phyloP scores from a whole-genome alignment of 2,329 filamentous ascomycete genomes.

The Drechslera avenae region DNA sequence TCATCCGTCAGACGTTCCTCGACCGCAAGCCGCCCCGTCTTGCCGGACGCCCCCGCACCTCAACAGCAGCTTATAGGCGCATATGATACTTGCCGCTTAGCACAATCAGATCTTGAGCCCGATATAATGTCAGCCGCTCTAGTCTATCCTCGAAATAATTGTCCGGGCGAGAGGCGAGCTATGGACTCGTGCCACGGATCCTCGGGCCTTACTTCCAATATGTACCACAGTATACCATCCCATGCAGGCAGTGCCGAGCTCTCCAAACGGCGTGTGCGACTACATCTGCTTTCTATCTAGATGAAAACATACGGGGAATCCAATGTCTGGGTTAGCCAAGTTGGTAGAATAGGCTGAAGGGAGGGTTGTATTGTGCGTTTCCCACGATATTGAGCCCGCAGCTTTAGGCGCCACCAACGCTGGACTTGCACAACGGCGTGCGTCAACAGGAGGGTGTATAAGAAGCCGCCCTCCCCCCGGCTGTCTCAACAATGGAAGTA shows the following conservation, averaged over 20 bases:
- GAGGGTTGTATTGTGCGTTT: neutral
- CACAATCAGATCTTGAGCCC: neutral
- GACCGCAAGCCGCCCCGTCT: slow-evolving; percentile 15
- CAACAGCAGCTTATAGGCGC: neutral
- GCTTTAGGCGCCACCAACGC: slow-evolving; percentile 4
- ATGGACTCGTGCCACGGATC: slow-evolving; percentile 4
- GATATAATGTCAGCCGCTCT: neutral
- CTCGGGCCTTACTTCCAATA: slow-evolving; percentile 13
- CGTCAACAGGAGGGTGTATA: neutral
- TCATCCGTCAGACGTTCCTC: neutral
- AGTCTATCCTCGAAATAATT: slow-evolving; percentile 2
- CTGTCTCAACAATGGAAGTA: neutral
- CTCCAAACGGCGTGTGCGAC: neutral
- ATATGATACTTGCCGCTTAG: neutral
- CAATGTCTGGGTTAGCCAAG: slow-evolving; percentile 6
- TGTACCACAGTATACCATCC: neutral
- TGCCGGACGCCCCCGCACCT: slow-evolving; percentile 5
- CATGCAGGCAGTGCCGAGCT: neutral
- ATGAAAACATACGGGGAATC: slow-evolving; percentile 1
- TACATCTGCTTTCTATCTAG: neutral
- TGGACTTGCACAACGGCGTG: neutral
- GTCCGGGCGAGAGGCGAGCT: neutral
- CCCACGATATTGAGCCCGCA: slow-evolving; percentile 10
- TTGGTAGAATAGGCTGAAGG: slow-evolving; percentile 19
- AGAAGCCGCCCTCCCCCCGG: neutral